Conservation (phyloP, 1,284 basidiomycete genomes). For the Binderoboletus segoi region DNA sequence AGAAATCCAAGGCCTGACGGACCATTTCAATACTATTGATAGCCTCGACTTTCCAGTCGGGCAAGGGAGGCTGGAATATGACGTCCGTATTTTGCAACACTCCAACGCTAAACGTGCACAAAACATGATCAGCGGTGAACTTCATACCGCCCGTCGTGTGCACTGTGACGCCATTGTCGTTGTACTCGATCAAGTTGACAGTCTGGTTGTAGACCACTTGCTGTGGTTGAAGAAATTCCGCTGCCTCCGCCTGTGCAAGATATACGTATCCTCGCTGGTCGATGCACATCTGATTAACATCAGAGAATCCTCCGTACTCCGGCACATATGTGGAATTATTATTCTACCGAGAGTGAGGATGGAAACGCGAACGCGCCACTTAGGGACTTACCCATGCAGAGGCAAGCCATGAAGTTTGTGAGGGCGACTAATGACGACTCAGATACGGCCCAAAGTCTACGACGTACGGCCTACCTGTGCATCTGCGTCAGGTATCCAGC, state of each 20-base stretch:
- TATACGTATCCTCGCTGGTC: slow-evolving; percentile 66
- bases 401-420: slow-evolving; percentile 63
- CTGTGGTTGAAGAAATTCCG: slow-evolving; percentile 47
- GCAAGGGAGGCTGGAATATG: slow-evolving; percentile 54
- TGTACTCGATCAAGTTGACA: slow-evolving; percentile 53
- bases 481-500: slow-evolving; percentile 6
- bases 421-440: slow-evolving; percentile 48
- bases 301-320: slow-evolving; percentile 60
- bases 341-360: slow-evolving; percentile 41
- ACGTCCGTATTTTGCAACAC: slow-evolving; percentile 67
- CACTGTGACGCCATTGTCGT: slow-evolving; percentile 46
- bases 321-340: slow-evolving; percentile 68
- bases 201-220: slow-evolving; percentile 56
- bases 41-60: slow-evolving; percentile 67
- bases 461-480: slow-evolving; percentile 27
- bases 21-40: slow-evolving; percentile 70
- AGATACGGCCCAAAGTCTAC: background rate
- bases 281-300: slow-evolving; percentile 54
- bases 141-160: slow-evolving; percentile 46
- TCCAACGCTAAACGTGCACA: slow-evolving; percentile 66
- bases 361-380: background rate
- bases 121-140: slow-evolving; percentile 54
- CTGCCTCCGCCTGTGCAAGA: slow-evolving; percentile 57
- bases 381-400: slow-evolving; percentile 53
- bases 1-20: slow-evolving; percentile 4